Conservation (phyloP, 163 green algal species). For the Scenedesmus sp. region DNA sequence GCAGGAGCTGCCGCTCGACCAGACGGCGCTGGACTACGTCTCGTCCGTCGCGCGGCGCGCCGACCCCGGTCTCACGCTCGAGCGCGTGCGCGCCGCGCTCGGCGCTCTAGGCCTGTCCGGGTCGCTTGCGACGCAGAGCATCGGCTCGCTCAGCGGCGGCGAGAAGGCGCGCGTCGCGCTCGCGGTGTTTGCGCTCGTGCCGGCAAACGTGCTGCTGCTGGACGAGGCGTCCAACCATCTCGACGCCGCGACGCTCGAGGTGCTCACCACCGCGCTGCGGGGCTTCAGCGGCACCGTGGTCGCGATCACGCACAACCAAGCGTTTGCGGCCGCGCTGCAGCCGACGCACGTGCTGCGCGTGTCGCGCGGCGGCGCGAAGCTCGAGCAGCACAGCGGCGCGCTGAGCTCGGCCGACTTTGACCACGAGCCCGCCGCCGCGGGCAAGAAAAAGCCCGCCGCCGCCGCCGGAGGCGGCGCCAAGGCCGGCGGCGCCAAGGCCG, state of each 20-base stretch:
- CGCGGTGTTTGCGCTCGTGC: conserved; percentile 74
- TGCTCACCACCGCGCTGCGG: conserved; percentile 57
- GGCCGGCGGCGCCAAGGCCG: background rate
- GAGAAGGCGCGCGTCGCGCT: conserved; percentile 82
- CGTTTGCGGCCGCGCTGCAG: conserved; percentile 70
- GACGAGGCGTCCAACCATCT: conserved; percentile 85
- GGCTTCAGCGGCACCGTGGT: conserved; percentile 69
- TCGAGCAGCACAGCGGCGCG: conserved; percentile 69
- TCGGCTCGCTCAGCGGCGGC: conserved; percentile 52
- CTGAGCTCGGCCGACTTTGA: conserved; percentile 73
- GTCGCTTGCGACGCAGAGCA: conserved; percentile 54
- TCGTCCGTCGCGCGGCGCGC: conserved; percentile 59
- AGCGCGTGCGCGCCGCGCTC: conserved; percentile 64
- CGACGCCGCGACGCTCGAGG: conserved; percentile 70
- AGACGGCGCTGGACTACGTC: conserved; percentile 68
- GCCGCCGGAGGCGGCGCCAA: background rate
- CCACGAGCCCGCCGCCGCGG: conserved; percentile 22
- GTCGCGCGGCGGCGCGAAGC: conserved; percentile 60
- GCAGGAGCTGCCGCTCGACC: conserved; percentile 64
- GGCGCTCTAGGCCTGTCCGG: conserved; percentile 76
- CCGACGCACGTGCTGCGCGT: conserved; percentile 78
- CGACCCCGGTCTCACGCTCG: conserved; percentile 64
- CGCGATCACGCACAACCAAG: conserved; percentile 77
- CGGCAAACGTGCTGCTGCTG: conserved; percentile 78
- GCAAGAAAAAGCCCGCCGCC: no score